Percentiles rank a stretch among this genome's conserved stretches.
These are phyloP conservation scores for Phialocephala sp. DNA, from an alignment of 2,329 filamentous ascomycete species.

Conservation along the genomic window DNA sequence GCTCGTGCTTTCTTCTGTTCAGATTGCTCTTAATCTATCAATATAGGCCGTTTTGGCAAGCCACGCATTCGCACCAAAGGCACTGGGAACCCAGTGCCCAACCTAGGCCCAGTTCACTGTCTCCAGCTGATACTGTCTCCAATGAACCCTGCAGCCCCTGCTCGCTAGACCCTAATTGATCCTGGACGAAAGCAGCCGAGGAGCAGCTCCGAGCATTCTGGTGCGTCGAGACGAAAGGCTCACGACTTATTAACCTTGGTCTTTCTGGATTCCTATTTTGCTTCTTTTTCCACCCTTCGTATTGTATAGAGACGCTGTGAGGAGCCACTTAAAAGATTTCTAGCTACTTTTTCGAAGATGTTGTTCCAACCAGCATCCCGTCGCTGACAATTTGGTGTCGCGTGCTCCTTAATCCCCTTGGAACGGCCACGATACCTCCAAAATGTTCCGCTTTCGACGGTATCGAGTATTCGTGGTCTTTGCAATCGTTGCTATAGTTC, in stretches of 20 bases:
- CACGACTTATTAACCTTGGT: background rate
- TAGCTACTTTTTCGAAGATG: conserved; percentile 15
- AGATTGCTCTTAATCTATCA: background rate
- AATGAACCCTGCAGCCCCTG: background rate
- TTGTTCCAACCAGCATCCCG: conserved; percentile 15
- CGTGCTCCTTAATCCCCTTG: conserved; percentile 19
- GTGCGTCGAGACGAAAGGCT: background rate
- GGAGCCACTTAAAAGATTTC: background rate
- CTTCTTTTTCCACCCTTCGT: background rate
- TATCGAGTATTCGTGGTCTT: conserved; percentile 59
- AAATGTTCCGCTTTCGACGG: conserved; percentile 64
- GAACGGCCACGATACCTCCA: conserved; percentile 24
- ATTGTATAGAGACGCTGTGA: background rate
- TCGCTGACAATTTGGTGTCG: conserved; percentile 26
- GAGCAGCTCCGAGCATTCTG: background rate
- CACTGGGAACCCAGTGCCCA: background rate
- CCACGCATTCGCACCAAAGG: background rate
- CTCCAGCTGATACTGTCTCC: conserved; percentile 6
- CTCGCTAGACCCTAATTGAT: background rate
- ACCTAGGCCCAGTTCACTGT: background rate
- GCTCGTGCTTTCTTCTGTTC: background rate
- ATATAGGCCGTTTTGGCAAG: background rate
- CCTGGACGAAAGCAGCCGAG: background rate
- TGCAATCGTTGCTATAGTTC: conserved; percentile 28
- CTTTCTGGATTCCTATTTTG: background rate